These are phyloP conservation scores for Alternaria viburni DNA, from an alignment of 2,329 filamentous ascomycete genomes.

Conservation along the genomic window DNA sequence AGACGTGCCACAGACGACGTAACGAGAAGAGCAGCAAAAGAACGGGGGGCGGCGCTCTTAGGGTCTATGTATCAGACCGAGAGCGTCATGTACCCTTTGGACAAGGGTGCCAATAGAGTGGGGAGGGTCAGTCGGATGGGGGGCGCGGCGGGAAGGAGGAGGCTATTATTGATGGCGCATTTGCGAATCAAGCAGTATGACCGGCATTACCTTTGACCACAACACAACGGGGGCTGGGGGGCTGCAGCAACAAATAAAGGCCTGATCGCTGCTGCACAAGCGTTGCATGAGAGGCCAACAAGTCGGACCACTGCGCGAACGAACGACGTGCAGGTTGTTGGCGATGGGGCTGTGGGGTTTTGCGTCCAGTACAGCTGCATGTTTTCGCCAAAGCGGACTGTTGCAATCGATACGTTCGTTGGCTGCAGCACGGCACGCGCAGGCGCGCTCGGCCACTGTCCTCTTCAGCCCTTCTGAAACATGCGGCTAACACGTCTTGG, in stretches of 20 bases:
- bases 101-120: conserved; percentile 10
- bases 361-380: conserved; percentile 10
- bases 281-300: conserved; percentile 5
- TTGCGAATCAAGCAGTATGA: conserved; percentile 16
- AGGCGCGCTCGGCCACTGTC: conserved; percentile 16
- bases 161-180: conserved; percentile 16
- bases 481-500: conserved; percentile 5
- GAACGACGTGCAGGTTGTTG: conserved; percentile 5
- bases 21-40: conserved; percentile 4
- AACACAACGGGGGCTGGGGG: conserved; percentile 1
- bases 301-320: background rate
- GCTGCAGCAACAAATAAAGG: conserved; percentile 3
- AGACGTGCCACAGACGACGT: conserved; percentile 16
- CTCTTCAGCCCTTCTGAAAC: conserved; percentile 20
- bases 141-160: conserved; percentile 5
- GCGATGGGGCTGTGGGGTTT: conserved; percentile 3
- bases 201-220: conserved; percentile 6
- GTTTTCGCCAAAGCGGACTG: conserved; percentile 14
- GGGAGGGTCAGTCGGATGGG: conserved; percentile 6
- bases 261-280: conserved; percentile 8
- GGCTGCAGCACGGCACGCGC: conserved; percentile 12
- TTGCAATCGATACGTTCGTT: conserved; percentile 21
- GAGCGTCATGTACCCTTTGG: conserved; percentile 4
- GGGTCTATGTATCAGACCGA: conserved; percentile 14
- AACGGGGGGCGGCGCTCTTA: conserved; percentile 6